Conservation (phyloP, 768 basidiomycete species). For the Terana coerulea region DNA sequence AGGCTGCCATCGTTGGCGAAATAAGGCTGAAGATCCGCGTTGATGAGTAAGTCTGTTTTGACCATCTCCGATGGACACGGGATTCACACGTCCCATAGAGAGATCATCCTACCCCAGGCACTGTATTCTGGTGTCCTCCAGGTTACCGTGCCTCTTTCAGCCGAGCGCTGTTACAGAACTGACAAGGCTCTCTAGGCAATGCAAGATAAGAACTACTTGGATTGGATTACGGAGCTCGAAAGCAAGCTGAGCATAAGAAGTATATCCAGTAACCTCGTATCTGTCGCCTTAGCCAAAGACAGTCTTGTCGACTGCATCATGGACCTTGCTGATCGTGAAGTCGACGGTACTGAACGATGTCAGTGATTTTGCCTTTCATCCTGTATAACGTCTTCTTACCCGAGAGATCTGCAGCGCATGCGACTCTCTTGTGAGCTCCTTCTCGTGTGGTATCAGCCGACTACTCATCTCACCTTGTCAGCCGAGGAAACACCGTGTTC, state of each 20-base stretch:
- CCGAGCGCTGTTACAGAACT: not conserved
- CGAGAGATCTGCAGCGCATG: conserved; percentile 70
- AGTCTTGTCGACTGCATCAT: conserved; percentile 64
- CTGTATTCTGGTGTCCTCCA: conserved; percentile 59
- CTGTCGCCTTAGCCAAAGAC: conserved; percentile 66
- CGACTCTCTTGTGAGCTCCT: conserved; percentile 56
- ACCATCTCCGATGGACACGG: conserved; percentile 1
- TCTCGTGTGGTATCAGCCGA: conserved; percentile 45
- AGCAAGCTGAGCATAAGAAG: conserved; percentile 63
- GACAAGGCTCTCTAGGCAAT: conserved; percentile 41
- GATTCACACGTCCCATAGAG: conserved; percentile 37
- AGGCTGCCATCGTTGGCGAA: conserved; percentile 65
- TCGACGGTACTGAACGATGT: conserved; percentile 68
- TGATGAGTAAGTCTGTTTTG: conserved; percentile 57
- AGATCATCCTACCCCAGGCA: conserved; percentile 70
- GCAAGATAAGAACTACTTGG: conserved; percentile 59
- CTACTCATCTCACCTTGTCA: conserved; percentile 24
- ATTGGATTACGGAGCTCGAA: conserved; percentile 74
- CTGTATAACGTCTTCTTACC: conserved; percentile 2
- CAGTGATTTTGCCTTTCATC: conserved; percentile 23
- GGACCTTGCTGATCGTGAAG: conserved; percentile 65
- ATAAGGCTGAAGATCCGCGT: conserved; percentile 69
- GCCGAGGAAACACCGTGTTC: conserved; percentile 50
- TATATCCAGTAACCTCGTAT: conserved; percentile 49
- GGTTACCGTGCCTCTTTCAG: conserved; percentile 37